Base-by-base conservation (phyloP, 2,329 filamentous ascomycete genomes). In the Ceratocystis ficicola region DNA sequence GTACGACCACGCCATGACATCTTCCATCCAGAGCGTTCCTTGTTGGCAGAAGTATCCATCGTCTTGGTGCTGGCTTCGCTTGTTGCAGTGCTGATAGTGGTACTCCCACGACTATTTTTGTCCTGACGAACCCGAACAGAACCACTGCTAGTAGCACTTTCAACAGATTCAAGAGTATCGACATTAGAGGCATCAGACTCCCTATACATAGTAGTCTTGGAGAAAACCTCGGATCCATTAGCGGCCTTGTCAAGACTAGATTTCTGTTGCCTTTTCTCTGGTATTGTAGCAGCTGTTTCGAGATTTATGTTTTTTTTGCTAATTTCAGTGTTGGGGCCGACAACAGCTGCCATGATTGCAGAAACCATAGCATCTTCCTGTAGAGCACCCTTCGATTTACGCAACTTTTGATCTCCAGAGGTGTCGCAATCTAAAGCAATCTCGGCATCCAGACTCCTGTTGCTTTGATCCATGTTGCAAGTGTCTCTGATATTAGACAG, bases 401-500 rank as follows among this genome's bases (percentile, higher is more conserved):
- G 48, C 4, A 25, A 8, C 15, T 15, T 28, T 25, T 25, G 48
- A 25, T 10, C 48, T 15, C 8, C 8, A 52, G 48, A 22, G 22
- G 10, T 52, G 36, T 41, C 36, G 22, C 22, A 25, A 52, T 22
- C 17, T 5, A 28, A 52, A 4, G 5, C 20, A 12, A 17, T 8
- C 17, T 59, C 28, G 8, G 30, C 8, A 36, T n/a, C 55, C 6
- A n/a, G n/a, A 7, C 55, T 25, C n/a, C 32, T 36, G 55, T n/a
- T 59, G 30, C 55, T 25, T 30, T 32, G 55, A 8, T 59, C 55
- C 55, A 59, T 59, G 55, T 59, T 59, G 17, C 32, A 36, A 3
- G 30, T 25, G 22, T 46, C 66, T 10, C 50, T 57, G 17, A 67
- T 60, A 46, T 57, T 67, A 3, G 66, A 67, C n/a, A 65, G 50